A percentile compares a stretch with the other conserved stretches of the same genome.
These are phyloP conservation scores for Cutaneotrichosporon cyanovorans DNA, from an alignment of 1,284 basidiomycete species.

Conservation along the genomic window DNA sequence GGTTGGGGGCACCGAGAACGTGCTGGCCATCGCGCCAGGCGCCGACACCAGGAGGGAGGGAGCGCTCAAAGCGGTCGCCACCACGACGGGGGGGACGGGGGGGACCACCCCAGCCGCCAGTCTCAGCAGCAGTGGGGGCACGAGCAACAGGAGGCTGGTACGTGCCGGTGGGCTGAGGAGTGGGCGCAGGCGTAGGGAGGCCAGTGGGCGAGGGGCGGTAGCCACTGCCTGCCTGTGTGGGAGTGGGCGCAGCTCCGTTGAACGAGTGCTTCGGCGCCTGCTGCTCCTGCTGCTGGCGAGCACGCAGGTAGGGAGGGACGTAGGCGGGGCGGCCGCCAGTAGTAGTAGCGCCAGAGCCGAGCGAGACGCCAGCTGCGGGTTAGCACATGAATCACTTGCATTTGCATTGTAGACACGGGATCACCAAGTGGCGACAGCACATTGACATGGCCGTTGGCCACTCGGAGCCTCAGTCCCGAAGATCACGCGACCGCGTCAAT, in stretches of 20 bases:
- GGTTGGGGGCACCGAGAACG: constrained; percentile 69
- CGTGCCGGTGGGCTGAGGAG: constrained; percentile 45
- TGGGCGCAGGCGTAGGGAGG: constrained; percentile 40
- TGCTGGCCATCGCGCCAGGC: constrained; percentile 87
- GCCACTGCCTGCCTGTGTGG: constrained; percentile 22
- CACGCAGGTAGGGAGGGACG: constrained; percentile 82
- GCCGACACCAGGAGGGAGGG: constrained; percentile 59
- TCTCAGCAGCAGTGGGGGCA: constrained; percentile 20
- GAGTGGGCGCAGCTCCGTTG: constrained; percentile 21
- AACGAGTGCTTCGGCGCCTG: constrained; percentile 9
- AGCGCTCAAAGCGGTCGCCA: constrained; percentile 46
- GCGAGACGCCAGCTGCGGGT: constrained; percentile 23
- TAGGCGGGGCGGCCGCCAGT: constrained; percentile 62
- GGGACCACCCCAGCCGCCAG: constrained; percentile 52
- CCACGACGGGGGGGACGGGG: constrained; percentile 24
- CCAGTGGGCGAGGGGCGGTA: constrained; percentile 36
- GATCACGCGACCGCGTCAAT: constrained; percentile 12
- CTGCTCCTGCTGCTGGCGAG: constrained; percentile 37
- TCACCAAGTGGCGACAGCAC: background rate
- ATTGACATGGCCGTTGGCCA: constrained; percentile 5
- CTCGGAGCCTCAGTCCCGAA: background rate
- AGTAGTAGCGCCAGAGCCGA: constrained; percentile 30
- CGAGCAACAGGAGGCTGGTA: constrained; percentile 52
- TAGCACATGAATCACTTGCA: too few relatives aligned
- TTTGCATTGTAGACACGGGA: constrained; percentile 3